Base-by-base conservation (phyloP, 2,329 filamentous ascomycete genomes). In the Graphilbum ipis-grandicollis region DNA sequence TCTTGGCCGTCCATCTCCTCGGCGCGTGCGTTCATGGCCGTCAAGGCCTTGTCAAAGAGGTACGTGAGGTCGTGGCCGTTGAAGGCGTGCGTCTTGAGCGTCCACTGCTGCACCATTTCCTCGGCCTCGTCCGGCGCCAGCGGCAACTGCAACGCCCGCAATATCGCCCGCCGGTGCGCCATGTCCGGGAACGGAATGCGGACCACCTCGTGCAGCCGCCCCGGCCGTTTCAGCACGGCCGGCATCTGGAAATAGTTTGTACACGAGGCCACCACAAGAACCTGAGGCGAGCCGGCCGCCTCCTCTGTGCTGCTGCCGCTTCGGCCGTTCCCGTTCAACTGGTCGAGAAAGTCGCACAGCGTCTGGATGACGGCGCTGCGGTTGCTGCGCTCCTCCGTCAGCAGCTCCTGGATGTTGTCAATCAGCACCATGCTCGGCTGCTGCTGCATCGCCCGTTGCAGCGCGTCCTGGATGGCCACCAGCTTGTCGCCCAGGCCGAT, bases 61-160 rank as follows among this genome's bases (percentile, higher is more conserved):
- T 25, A 38, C n/a, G n/a, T 12, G 0, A 94, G 61, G 13, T 66
- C 68, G n/a, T 63, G 59, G 2, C 80, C 79, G 23, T 83, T 92
- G 53, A 83, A 94, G 4, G 86, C 88, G 49, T 94, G 85, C 0
- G 86, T 92, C 39, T 74, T 71, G 42, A 80, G 71, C 31, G 78
- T 78, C 31, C 93, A 58, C 15, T 65, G 58, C 4, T 65, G 57
- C 15, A 84, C 56, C 9, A 73, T 58, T 2, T 57, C 56, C 3
- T 76, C 63, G 37, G 55, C 61, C 9, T 60, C 59, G 9, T 60
- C 64, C 4, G 62, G 49, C n/a, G 52, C 58, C 33, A 71, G 58
- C 21, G 52, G 58, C 13, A 59, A 59, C 34, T 59, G 50, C 40
- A 80, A 60, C 7, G 70, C 71, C 22, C 71, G 66, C 18, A 94